A percentile compares a stretch with the other conserved stretches of the same genome.
These are phyloP conservation scores for Jatropha curcas DNA, from an alignment of 345 rosid species.

Conservation along the genomic window DNA sequence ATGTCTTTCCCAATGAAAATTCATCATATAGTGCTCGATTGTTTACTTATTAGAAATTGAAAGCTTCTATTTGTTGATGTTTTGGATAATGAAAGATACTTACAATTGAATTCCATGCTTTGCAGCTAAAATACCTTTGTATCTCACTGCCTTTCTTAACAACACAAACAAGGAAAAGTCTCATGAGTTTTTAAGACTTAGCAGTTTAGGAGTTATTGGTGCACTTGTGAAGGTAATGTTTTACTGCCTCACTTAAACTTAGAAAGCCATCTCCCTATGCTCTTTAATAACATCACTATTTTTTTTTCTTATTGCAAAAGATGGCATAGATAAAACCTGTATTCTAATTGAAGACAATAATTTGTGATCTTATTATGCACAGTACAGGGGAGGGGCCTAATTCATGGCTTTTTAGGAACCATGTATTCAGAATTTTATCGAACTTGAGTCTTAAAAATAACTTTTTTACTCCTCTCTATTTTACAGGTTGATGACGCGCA, in stretches of 20 bases:
- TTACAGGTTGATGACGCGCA: conserved; percentile 46
- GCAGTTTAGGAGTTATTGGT: conserved; percentile 63
- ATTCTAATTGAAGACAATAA: too few species aligned
- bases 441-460: neutral
- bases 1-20: neutral
- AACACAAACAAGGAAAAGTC: conserved; percentile 31
- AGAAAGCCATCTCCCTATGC: neutral
- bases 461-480: neutral
- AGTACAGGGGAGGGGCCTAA: too few species aligned
- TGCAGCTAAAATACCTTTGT: conserved; percentile 51
- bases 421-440: too few species aligned
- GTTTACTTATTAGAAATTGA: neutral
- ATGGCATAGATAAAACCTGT: too few species aligned
- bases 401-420: neutral
- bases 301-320: too few species aligned
- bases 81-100: neutral
- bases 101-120: neutral
- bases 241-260: neutral
- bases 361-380: too few species aligned
- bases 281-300: too few species aligned
- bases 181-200: conserved; percentile 51
- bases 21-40: neutral
- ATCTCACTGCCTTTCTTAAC: conserved; percentile 51
- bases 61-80: neutral
- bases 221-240: conserved; percentile 55